Conservation (phyloP, 352 stramenopile species). For the Thalassiosira oceanica region DNA sequence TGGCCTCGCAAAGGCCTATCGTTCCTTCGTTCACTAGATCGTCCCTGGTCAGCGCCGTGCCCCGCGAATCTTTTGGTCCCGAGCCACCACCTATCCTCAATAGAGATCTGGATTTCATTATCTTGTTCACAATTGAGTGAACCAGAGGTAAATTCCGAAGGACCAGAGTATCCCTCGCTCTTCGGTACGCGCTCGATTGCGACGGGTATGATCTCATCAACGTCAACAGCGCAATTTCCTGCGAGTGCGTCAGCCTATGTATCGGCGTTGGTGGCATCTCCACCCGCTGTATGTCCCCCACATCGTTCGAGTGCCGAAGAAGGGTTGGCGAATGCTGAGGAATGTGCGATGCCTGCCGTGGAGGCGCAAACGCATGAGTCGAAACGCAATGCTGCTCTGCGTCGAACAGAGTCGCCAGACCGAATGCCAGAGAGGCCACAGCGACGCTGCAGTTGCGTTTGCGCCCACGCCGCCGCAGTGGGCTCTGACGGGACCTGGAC, state of each 20-base stretch:
- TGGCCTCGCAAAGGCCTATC: conserved; percentile 68
- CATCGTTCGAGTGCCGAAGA: too few relatives aligned
- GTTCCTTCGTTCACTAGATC: conserved; percentile 78
- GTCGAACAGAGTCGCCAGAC: too few relatives aligned
- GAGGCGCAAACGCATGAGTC: too few relatives aligned
- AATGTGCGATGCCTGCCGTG: too few relatives aligned
- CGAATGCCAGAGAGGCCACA: not conserved
- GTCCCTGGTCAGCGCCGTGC: conserved; percentile 33
- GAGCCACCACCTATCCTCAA: not conserved
- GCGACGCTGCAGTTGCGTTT: not conserved
- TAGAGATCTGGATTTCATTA: conserved; percentile 16
- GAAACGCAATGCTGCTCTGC: too few relatives aligned
- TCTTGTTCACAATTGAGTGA: conserved; percentile 38
- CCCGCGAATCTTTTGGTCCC: not conserved
- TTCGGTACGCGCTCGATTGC: conserved; percentile 16
- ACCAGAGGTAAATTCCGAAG: conserved; percentile 48
- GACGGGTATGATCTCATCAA: conserved; percentile 26
- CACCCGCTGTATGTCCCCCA: too few relatives aligned
- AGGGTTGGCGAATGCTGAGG: too few relatives aligned
- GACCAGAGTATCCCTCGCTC: conserved; percentile 33
- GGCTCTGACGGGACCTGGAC: too few relatives aligned
- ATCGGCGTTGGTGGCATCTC: too few relatives aligned
- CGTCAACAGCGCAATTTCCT: conserved; percentile 29
- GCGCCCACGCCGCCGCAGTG: too few relatives aligned
- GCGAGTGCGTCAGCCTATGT: conserved; percentile 21